Base-by-base conservation (phyloP, 495 filamentous ascomycete species). In the Lepidopterella palustris region DNA sequence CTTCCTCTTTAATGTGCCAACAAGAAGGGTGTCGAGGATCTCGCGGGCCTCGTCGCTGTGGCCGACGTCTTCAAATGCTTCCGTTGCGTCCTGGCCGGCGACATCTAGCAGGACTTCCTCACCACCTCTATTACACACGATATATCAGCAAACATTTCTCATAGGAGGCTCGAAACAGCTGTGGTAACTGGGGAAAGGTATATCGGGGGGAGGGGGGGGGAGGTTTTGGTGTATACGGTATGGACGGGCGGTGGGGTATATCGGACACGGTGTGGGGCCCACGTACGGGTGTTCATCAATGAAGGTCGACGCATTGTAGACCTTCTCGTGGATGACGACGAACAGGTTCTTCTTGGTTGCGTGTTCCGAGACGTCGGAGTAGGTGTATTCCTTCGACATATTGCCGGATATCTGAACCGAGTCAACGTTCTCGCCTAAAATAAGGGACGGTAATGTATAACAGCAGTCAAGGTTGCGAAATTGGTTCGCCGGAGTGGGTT, bases 251-350 rank as follows among this genome's bases (percentile, higher is more conserved):
- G 40, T 25, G 61, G 61, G n/a, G n/a, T n/a, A n/a, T n/a, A n/a
- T n/a, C n/a, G n/a, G n/a, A n/a, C n/a, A n/a, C n/a, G n/a, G n/a
- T n/a, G n/a, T n/a, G n/a, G n/a, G n/a, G n/a, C n/a, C 47, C 28
- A 92, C 93, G 75, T 90, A 98, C 92, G 95, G 95, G 78, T 99
- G 95, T 84, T 99, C 95, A 73, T 97, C 92, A 58, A 97, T 80
- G 77, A 99, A 99, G 71, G 82, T 88, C 63, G 82, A 80, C 66
- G 79, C 73, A 72, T 96, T 85, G 82, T 97, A 99, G 75, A 99
- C 86, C 79, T 95, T 92, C 75, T 97, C 92, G 79, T 97, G 90
- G 68, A 97, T 81, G 57, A 97, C 87, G 62, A 97, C 64, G 77
- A 82, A 95, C 49, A 96, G 80, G 71, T 97, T 90, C 83, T 97